Base-by-base conservation (phyloP, 257 asterid species). In the Scutellaria galericulata region DNA sequence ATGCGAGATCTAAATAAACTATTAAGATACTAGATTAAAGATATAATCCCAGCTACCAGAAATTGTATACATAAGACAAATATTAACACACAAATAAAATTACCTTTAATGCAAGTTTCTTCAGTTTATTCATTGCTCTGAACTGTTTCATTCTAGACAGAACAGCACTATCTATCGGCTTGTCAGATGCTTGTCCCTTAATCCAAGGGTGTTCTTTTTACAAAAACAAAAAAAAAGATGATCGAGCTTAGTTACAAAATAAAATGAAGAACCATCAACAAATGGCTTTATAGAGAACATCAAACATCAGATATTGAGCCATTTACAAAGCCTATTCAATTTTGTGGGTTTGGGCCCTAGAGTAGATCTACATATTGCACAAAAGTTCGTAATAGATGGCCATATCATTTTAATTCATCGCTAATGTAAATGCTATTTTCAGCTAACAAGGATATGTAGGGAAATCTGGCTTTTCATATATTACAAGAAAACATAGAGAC, bases 111-210 rank as follows among this genome's bases (percentile, higher is more conserved):
- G 97, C 97, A 24, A 90, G 90, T 85, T 90, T 84, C 84, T 90
- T 86, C 74, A 88, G 91, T 84, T 90, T 90, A 77, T 90, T 90
- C 95, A 88, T 88, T 74, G 96, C 96, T 58, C 97, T 86, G 82
- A 90, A 90, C 81, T 88, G 96, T 79, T 90, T 90, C 96, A 90
- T 85, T 77, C 96, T 84, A 7, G 96, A 88, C 48, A 90, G 87
- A 45, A 90, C 97, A 6, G 91, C 97, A 84, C 97, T 88, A 67
- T 85, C 93, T 42, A 90, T 88, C 52, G 91, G 97, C 81, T 88
- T 86, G 83, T 90, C 96, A 46, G 96, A 78, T 46, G 96, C 96
- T 82, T 83, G 87, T 61, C 97, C 96, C 85, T 83, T 86, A 51
- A 90, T 78, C 96, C 97, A 88, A 22, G 89, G 96, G 68, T 90